A percentile compares a stretch with the other conserved stretches of the same genome.
Evolutionary conservation across 495 filamentous ascomycete species (phyloP).

Genomic region (Xylaria flabelliformis): DNA sequence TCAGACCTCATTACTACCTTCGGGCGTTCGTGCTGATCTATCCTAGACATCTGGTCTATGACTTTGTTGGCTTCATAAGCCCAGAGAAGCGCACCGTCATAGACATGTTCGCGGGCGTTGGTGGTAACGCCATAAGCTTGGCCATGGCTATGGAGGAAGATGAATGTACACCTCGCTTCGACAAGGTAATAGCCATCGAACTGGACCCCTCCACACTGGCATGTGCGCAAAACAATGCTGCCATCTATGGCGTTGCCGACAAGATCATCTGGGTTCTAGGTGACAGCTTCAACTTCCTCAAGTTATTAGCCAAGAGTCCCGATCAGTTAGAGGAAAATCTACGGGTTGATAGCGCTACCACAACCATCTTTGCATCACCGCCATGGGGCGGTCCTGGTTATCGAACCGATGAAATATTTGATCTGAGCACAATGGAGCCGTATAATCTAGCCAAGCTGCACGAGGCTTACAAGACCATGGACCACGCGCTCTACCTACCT

Average conservation of each 20-base stretch:
- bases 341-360: slow-evolving; percentile 41
- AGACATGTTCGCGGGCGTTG: slow-evolving; percentile 89
- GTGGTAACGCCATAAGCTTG: slow-evolving; percentile 95
- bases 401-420: slow-evolving; percentile 75
- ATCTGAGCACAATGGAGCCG: slow-evolving; percentile 86
- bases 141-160: slow-evolving; percentile 64
- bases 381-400: slow-evolving; percentile 96
- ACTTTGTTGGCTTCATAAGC: slow-evolving; percentile 59
- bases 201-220: slow-evolving; percentile 74
- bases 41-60: slow-evolving; percentile 75
- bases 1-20: not conserved
- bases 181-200: slow-evolving; percentile 86
- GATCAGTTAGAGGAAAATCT: slow-evolving; percentile 46
- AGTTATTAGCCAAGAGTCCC: slow-evolving; percentile 34
- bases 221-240: slow-evolving; percentile 92
- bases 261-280: slow-evolving; percentile 84
- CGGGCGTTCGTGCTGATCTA: slow-evolving; percentile 20
- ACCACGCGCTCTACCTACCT: slow-evolving; percentile 80
- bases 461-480: slow-evolving; percentile 59
- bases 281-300: slow-evolving; percentile 72
- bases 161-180: slow-evolving; percentile 60
- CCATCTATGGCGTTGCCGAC: slow-evolving; percentile 80
- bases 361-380: slow-evolving; percentile 85
- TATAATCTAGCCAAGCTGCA: slow-evolving; percentile 74
- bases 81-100: slow-evolving; percentile 66